Base-by-base conservation (phyloP, 1,284 basidiomycete genomes). In the Ustilago lituana region DNA sequence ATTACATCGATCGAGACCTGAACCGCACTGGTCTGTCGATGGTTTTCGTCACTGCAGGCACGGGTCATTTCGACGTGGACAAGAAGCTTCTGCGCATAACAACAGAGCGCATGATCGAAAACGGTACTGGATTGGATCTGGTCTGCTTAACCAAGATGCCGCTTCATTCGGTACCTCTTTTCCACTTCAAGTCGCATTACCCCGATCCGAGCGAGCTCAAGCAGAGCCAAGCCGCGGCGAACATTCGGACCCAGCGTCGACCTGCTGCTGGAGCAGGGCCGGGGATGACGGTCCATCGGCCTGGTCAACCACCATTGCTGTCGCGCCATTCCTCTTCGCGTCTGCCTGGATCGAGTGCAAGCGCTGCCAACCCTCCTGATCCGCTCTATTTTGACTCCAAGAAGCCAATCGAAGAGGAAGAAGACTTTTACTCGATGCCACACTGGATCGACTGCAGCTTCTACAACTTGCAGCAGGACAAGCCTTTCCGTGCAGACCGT, bases 1-100 rank as follows among this genome's bases (percentile, higher is more conserved):
- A 97, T 82, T 97, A 95, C 81, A 90, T 98, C 72, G 95, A 98
- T 81, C 90, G 95, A 22, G 96, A 96, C 41, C 85, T 98, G 5
- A 92, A 91, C 8, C 86, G 94, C n/a, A 98, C 95, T 0, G 96
- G 95, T 23, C 84, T 91, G 1, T 89, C 89, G 9, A 90, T 92
- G 12, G 88, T 94, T 36, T 83, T 98, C 47, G 88, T 98, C 64
- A 95, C 94, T 0, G 93, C 94, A 0, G 96, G 96, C 1, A 94
- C 94, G 3, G 94, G 93, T 1, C 93, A 93, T 82, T 98, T 94
- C 81, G 88, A 90, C 20, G 96, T 97, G 3, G 90, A 91, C 67
- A 97, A 97, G 82, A 88, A 89, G 63, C 87, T 98, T 1, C 86
- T 99, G 8, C 89, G 94, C 5, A 84, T 98, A 66, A 98, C 95